These are phyloP conservation scores for Ophiognomonia clavigignenti-juglandacearum DNA, from an alignment of 2,329 filamentous ascomycete species.

Conservation along the genomic window DNA sequence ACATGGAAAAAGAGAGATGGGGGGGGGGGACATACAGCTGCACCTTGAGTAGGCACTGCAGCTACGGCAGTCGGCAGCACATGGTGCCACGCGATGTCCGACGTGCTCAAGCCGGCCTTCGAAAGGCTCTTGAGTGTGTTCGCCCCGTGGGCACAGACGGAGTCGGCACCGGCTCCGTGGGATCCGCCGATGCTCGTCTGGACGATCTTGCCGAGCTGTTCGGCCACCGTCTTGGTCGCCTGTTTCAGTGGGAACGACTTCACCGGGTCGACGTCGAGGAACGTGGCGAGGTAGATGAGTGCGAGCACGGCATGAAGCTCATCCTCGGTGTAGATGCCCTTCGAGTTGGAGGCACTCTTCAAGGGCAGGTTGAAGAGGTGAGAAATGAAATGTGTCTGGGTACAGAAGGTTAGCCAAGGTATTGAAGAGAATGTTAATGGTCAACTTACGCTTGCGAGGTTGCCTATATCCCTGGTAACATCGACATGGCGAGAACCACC, in stretches of 20 bases:
- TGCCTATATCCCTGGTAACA: conserved; percentile 64
- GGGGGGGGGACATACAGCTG: conserved; percentile 46
- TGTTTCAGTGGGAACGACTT: conserved; percentile 62
- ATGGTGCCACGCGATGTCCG: conserved; percentile 67
- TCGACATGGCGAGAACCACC: conserved; percentile 61
- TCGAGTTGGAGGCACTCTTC: conserved; percentile 56
- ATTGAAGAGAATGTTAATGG: fast-evolving
- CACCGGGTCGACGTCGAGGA: conserved; percentile 61
- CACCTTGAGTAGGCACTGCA: conserved; percentile 66
- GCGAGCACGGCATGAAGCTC: conserved; percentile 60
- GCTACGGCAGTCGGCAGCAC: conserved; percentile 63
- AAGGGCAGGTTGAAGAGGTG: conserved; percentile 61
- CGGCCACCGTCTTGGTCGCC: conserved; percentile 50
- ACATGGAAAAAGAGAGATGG: too few relatives aligned
- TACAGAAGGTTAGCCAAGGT: neutral
- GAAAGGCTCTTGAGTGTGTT: conserved; percentile 61
- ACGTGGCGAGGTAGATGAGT: conserved; percentile 60
- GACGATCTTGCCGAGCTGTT: conserved; percentile 56
- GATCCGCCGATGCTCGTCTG: conserved; percentile 61
- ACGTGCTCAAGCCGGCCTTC: conserved; percentile 55
- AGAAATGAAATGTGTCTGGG: conserved; percentile 58
- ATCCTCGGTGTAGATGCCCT: conserved; percentile 51
- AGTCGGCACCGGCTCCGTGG: conserved; percentile 40
- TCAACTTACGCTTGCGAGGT: conserved; percentile 39
- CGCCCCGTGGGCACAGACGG: conserved; percentile 58